A percentile compares a stretch with the other conserved stretches of the same genome.
These are phyloP conservation scores for Phytophthora vignae DNA, from an alignment of 352 stramenopile species.

Conservation along the genomic window DNA sequence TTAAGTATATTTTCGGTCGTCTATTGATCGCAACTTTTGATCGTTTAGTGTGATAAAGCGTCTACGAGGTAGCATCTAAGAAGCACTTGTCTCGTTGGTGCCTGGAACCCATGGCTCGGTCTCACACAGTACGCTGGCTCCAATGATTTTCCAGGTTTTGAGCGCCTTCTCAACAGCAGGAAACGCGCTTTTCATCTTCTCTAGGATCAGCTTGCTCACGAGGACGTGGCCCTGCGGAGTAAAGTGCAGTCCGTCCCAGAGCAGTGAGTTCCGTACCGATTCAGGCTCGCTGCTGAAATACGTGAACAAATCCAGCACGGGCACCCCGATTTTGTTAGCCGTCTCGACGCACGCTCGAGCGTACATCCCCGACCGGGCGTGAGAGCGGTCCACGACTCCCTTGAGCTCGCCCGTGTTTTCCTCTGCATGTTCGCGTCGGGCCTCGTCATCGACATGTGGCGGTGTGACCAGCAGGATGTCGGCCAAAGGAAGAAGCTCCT, in stretches of 20 bases:
- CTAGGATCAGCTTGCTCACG: slow-evolving; percentile 40
- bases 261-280: slow-evolving; percentile 36
- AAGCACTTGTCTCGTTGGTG: neutral
- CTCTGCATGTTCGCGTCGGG: slow-evolving; percentile 16
- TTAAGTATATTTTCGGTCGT: neutral
- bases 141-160: neutral
- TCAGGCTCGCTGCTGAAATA: slow-evolving; percentile 51
- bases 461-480: slow-evolving; percentile 57
- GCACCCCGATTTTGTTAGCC: slow-evolving; percentile 23
- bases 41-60: too few species aligned
- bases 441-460: slow-evolving; percentile 21
- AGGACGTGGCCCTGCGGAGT: slow-evolving; percentile 47
- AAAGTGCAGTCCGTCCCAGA: slow-evolving; percentile 62
- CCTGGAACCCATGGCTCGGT: neutral
- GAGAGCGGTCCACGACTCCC: slow-evolving; percentile 21
- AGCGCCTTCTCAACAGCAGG: neutral
- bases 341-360: slow-evolving; percentile 47
- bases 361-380: slow-evolving; percentile 35
- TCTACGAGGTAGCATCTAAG: too few species aligned
- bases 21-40: neutral
- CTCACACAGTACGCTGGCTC: neutral
- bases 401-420: neutral
- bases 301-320: slow-evolving; percentile 54
- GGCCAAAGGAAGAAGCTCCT: slow-evolving; percentile 11
- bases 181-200: slow-evolving; percentile 33